Evolutionary conservation across 2,329 filamentous ascomycete genomes (phyloP).

Genomic region (Plenodomus tracheiphilus): DNA sequence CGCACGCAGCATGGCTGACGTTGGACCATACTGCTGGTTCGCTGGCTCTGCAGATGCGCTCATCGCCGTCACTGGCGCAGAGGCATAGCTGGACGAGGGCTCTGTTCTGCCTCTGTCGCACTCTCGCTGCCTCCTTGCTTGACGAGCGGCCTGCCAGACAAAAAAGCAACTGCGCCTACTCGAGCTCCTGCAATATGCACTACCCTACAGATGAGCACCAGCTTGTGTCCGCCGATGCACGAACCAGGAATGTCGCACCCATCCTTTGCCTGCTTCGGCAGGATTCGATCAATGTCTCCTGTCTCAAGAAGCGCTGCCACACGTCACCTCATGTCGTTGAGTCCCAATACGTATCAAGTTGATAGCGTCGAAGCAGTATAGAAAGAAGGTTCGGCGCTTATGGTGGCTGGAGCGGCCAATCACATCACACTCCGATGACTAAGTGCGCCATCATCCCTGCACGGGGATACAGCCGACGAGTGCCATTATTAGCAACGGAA

Average conservation of each 20-base stretch:
- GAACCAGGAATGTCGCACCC: slow-evolving; percentile 11
- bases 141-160: slow-evolving; percentile 1
- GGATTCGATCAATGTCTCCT: slow-evolving; percentile 11
- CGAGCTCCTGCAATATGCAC: slow-evolving; percentile 13
- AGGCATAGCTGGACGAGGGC: slow-evolving; percentile 3
- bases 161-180: slow-evolving; percentile 2
- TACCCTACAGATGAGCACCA: neutral
- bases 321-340: neutral
- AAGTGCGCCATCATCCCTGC: neutral
- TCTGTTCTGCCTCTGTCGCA: neutral
- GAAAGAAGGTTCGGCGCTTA: slow-evolving; percentile 7
- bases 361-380: neutral
- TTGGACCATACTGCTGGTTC: slow-evolving; percentile 2
- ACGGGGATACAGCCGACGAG: neutral
- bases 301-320: slow-evolving; percentile 16
- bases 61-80: slow-evolving; percentile 1
- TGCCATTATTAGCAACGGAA: neutral
- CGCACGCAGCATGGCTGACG: neutral
- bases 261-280: slow-evolving; percentile 4
- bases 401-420: slow-evolving; percentile 14
- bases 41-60: neutral
- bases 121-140: neutral
- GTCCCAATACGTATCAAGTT: neutral
- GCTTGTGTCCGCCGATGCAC: slow-evolving; percentile 1
- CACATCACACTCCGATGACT: neutral